Base-by-base conservation (phyloP, 768 basidiomycete species). In the Amanita pallidorosea region DNA sequence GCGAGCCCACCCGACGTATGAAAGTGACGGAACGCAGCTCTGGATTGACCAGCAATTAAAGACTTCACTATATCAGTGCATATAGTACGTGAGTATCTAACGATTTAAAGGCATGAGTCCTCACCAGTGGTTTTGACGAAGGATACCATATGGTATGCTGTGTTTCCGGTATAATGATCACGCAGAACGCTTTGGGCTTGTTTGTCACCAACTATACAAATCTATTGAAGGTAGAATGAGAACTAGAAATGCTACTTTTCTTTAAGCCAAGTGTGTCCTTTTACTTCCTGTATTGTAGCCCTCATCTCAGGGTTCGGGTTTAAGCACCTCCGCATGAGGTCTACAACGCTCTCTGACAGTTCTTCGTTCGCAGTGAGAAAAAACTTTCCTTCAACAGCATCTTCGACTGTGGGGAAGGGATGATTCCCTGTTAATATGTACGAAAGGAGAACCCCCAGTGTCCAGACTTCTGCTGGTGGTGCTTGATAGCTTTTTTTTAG, bases 391-490 rank as follows among this genome's bases (percentile, higher is more conserved):
- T 79, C 73, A 23, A 81, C 72, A n/a, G 85, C 83, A 59, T 88
- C 85, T 59, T 81, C 78, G 56, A 86, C 85, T 15, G 87, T 88
- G 43, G 90, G 88, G 64, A 98, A 99, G 2, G 94, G 94, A 15
- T 95, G 87, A 53, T 86, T 74, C 3, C 95, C 95, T 17, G 91
- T 94, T 47, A 99, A 77, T 50, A 99, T 76, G 63, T 92, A 96
- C 42, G 91, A 95, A 58, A 99, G 81, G 50, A 99, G 79, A 31
- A 98, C 88, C 15, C 95, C 95, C 20, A 96, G 79, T 7, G 88
- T 90, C 95, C 95, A 99, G 40, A 98, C 80, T 64, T 99, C 95
- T 22, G 91, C 92, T 35, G 94, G 93, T 0, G 92, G 82, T 0
- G 95, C 93, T 53, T 88, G 88, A 63, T 99, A 97, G 9, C 81